Conservation (phyloP, 2,329 filamentous ascomycete genomes). For the Penicillium italicum region DNA sequence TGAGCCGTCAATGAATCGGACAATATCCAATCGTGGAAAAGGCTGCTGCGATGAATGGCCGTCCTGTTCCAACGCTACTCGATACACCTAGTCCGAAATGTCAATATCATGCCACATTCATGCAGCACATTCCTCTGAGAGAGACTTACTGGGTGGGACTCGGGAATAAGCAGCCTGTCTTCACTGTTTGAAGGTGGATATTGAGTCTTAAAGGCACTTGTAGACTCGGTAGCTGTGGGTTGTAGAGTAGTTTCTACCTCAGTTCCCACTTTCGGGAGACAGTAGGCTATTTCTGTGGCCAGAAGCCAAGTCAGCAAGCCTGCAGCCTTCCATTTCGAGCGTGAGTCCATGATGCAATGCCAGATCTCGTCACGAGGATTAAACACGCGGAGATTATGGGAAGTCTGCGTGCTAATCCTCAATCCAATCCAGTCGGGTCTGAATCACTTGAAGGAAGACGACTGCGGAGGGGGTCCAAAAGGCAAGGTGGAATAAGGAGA, state of each 20-base stretch:
- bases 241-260: slow-evolving; percentile 11
- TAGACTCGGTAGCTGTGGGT: slow-evolving; percentile 12
- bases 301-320: slow-evolving; percentile 38
- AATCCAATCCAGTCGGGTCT: slow-evolving; percentile 8
- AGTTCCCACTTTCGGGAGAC: slow-evolving; percentile 23
- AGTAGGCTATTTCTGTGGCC: slow-evolving; percentile 26
- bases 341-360: slow-evolving; percentile 18
- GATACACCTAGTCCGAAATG: slow-evolving; percentile 27
- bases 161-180: slow-evolving; percentile 26
- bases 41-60: slow-evolving; percentile 30
- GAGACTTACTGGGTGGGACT: slow-evolving; percentile 33
- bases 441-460: slow-evolving; percentile 4
- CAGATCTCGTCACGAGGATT: background rate
- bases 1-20: slow-evolving; percentile 16
- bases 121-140: background rate
- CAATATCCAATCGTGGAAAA: slow-evolving; percentile 25
- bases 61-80: slow-evolving; percentile 29
- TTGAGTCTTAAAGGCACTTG: slow-evolving; percentile 31
- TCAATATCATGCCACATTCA: slow-evolving; percentile 9
- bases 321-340: slow-evolving; percentile 23
- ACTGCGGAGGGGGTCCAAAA: background rate
- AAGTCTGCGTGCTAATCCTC: slow-evolving; percentile 1
- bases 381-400: background rate
- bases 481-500: background rate
- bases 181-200: slow-evolving; percentile 32